phyloP scores from a whole-genome alignment of 78 protist genomes.

The Dictyostelium capitatum region DNA sequence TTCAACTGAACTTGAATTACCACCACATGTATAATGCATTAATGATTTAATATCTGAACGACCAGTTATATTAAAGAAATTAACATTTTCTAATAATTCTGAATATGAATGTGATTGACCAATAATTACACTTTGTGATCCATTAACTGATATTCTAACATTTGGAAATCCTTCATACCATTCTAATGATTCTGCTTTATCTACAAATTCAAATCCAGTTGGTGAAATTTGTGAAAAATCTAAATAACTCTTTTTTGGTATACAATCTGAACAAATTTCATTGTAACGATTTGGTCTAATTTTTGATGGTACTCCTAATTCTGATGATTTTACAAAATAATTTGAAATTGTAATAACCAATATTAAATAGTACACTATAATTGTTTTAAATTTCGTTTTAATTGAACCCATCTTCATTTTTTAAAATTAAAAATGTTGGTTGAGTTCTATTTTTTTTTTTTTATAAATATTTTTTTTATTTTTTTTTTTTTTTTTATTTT shows the following conservation, averaged over 20 bases:
- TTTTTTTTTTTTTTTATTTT: background rate
- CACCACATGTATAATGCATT: slow-evolving; percentile 54
- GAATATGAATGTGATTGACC: background rate
- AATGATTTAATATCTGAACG: slow-evolving; percentile 7
- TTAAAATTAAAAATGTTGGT: background rate
- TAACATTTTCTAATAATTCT: background rate
- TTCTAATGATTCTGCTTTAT: background rate
- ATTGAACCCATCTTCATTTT: background rate
- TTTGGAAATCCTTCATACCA: slow-evolving; percentile 13
- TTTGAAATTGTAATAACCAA: background rate
- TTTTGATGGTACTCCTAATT: slow-evolving; percentile 15
- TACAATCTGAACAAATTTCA: slow-evolving; percentile 33
- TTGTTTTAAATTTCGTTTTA: slow-evolving; percentile 4
- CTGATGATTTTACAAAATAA: background rate
- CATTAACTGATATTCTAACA: background rate
- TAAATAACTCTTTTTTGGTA: slow-evolving; percentile 24
- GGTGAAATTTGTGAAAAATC: slow-evolving; percentile 35
- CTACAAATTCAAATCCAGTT: slow-evolving; percentile 23
- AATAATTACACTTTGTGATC: background rate
- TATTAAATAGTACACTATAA: background rate
- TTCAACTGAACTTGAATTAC: slow-evolving; percentile 2
- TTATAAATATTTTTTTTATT: background rate
- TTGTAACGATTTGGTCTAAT: slow-evolving; percentile 13
- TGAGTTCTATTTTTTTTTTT: background rate
- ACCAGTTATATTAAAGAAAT: slow-evolving; percentile 45